Percentiles rank a stretch among this genome's conserved stretches.
These are phyloP conservation scores for Novymonas esmeraldas DNA, from an alignment of 208 protist genomes.

Conservation along the genomic window DNA sequence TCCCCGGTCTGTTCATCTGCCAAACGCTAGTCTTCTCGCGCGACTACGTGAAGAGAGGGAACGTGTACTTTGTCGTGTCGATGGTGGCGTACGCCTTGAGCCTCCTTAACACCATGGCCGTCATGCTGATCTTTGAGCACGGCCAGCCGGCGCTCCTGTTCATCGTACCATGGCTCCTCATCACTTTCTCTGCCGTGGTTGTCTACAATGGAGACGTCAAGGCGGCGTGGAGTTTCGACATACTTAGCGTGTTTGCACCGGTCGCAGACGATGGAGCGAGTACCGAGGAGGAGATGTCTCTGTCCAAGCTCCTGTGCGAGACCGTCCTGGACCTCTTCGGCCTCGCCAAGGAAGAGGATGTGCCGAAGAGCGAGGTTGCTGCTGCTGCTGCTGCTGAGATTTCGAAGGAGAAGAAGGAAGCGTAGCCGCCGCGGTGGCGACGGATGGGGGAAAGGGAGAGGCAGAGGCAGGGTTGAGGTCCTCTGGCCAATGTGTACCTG, in stretches of 20 bases:
- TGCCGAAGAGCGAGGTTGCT: conserved; percentile 14
- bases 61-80: conserved; percentile 87
- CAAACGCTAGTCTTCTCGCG: conserved; percentile 94
- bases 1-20: conserved; percentile 96
- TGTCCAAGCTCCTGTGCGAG: conserved; percentile 28
- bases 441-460: background rate
- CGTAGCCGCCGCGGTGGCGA: too few species aligned
- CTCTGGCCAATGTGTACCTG: too few species aligned
- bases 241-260: conserved; percentile 24
- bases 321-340: conserved; percentile 52
- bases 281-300: conserved; percentile 29
- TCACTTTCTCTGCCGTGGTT: conserved; percentile 55
- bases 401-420: conserved; percentile 38
- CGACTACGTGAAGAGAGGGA: conserved; percentile 57
- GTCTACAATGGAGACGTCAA: conserved; percentile 69
- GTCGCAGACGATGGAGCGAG: conserved; percentile 13
- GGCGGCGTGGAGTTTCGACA: conserved; percentile 56
- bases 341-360: conserved; percentile 22
- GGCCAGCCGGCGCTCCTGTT: conserved; percentile 94
- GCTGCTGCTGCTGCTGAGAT: background rate
- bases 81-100: conserved; percentile 91
- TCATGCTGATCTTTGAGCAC: conserved; percentile 95
- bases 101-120: conserved; percentile 92
- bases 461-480: too few species aligned
- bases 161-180: conserved; percentile 90